Conservation (phyloP, 2,329 filamentous ascomycete species). For the Gaeumannomyces sp. region DNA sequence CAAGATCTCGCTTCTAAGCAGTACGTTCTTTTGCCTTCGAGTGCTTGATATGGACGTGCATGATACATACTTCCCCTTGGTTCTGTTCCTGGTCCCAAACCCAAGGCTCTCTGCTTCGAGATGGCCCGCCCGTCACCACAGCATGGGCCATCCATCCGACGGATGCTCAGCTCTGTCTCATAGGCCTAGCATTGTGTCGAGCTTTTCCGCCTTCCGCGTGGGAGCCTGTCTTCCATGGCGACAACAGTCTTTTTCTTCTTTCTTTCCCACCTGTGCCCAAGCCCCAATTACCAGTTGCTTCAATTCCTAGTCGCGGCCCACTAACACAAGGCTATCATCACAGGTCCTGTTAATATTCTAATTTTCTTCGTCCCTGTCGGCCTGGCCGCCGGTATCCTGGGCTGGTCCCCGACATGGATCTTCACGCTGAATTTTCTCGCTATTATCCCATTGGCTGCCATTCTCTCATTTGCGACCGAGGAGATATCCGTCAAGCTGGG, state of each 20-base stretch:
- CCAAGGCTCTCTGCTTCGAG: not conserved
- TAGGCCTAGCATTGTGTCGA: too few species aligned
- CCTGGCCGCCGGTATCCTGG: constrained; percentile 56
- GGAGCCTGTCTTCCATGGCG: not conserved
- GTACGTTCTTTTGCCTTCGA: constrained; percentile 31
- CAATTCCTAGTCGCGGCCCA: too few species aligned
- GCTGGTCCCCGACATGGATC: constrained; percentile 60
- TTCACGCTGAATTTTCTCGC: constrained; percentile 77
- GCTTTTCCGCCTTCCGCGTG: too few species aligned
- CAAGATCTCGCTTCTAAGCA: constrained; percentile 53
- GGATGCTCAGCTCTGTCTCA: too few species aligned
- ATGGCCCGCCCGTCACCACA: too few species aligned
- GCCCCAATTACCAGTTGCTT: not conserved
- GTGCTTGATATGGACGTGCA: not conserved
- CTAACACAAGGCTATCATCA: constrained; percentile 3
- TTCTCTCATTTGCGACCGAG: constrained; percentile 81
- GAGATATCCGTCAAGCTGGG: constrained; percentile 68
- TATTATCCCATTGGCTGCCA: constrained; percentile 81
- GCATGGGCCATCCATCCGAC: too few species aligned
- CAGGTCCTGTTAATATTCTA: constrained; percentile 61
- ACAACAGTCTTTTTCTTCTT: not conserved
- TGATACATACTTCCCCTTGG: not conserved
- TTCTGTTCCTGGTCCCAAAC: not conserved
- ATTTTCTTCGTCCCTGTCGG: constrained; percentile 70
- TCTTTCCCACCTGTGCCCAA: not conserved